Evolutionary conservation across 2,329 filamentous ascomycete species (phyloP).

Genomic region (Coleophoma crateriformis): DNA sequence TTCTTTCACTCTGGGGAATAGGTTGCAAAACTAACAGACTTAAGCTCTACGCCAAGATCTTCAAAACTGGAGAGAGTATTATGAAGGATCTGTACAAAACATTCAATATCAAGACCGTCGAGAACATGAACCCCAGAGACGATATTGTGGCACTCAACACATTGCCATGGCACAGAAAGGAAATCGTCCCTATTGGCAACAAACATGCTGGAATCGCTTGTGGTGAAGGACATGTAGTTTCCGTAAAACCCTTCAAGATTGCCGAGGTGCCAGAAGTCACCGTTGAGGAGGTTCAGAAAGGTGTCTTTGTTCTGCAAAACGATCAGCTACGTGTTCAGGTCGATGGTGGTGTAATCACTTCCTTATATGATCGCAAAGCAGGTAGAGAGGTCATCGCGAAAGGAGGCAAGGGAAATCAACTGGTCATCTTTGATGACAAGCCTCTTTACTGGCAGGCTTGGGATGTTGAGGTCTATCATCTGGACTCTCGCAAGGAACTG

Average conservation of each 20-base stretch:
- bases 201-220: constrained; percentile 46
- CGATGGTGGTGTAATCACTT: constrained; percentile 72
- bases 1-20: not conserved
- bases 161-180: constrained; percentile 76
- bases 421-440: constrained; percentile 96
- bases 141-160: constrained; percentile 71
- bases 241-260: constrained; percentile 43
- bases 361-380: constrained; percentile 69
- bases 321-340: constrained; percentile 69
- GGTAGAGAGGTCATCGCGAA: constrained; percentile 73
- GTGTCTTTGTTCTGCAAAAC: constrained; percentile 76
- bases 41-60: constrained; percentile 75
- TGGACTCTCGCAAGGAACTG: constrained; percentile 79
- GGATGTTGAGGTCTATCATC: constrained; percentile 96
- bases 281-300: constrained; percentile 44
- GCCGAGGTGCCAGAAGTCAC: constrained; percentile 43
- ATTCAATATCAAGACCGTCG: constrained; percentile 54
- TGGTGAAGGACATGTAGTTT: constrained; percentile 47
- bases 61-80: constrained; percentile 67
- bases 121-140: constrained; percentile 32
- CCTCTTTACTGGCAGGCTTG: constrained; percentile 96
- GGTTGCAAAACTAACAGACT: constrained; percentile 17
- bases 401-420: constrained; percentile 76
- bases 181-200: constrained; percentile 61
- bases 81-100: constrained; percentile 63